Conservation (phyloP, 2,329 filamentous ascomycete species). For the Aureobasidium zeae region DNA sequence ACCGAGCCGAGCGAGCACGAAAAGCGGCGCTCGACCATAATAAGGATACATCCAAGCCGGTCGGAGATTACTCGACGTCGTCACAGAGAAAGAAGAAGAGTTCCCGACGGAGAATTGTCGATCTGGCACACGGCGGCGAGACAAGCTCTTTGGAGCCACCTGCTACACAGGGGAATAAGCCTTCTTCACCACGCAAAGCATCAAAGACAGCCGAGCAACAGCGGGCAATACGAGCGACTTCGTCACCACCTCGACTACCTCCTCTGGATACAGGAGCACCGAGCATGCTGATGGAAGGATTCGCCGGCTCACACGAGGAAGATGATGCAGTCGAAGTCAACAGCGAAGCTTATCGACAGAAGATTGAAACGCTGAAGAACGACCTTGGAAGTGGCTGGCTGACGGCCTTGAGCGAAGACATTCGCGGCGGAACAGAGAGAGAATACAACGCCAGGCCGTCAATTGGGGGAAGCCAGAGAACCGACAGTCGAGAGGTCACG, state of each 20-base stretch:
- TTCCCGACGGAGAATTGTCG: constrained; percentile 49
- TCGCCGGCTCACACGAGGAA: constrained; percentile 13
- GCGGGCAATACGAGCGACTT: neutral
- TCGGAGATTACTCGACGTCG: constrained; percentile 5
- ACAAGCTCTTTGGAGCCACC: too few species aligned
- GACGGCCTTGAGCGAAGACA: constrained; percentile 71
- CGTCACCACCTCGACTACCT: constrained; percentile 15
- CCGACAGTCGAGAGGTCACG: constrained; percentile 25
- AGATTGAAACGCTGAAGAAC: constrained; percentile 75
- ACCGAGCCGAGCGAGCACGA: neutral
- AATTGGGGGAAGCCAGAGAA: constrained; percentile 19
- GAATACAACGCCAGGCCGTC: constrained; percentile 10
- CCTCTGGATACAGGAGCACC: constrained; percentile 16
- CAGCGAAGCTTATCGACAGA: constrained; percentile 58
- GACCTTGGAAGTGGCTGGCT: constrained; percentile 85
- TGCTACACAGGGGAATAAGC: neutral
- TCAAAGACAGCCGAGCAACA: neutral
- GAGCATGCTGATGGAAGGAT: neutral
- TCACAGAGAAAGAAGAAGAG: constrained; percentile 38
- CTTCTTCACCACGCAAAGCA: constrained; percentile 11
- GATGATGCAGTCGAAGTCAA: constrained; percentile 23
- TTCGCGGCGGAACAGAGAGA: constrained; percentile 8
- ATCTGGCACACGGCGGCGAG: constrained; percentile 39
- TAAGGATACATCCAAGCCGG: constrained; percentile 2
- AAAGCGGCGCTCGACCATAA: neutral